A percentile compares a stretch with the other conserved stretches of the same genome.
Evolutionary conservation across 441 rosid genomes (phyloP).

Genomic region (Erysimum pusillum): DNA sequence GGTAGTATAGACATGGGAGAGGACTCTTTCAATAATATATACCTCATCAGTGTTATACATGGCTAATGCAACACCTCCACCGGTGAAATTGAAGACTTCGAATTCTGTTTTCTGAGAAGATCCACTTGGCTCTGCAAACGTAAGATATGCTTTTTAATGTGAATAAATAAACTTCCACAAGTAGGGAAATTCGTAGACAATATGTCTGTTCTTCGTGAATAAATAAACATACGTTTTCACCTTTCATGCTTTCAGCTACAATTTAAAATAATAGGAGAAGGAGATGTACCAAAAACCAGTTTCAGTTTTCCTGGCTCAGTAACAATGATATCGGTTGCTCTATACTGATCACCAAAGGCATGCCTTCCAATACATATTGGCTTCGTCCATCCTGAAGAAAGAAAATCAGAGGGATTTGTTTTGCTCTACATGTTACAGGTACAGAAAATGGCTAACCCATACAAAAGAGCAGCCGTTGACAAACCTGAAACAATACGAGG

Average conservation of each 20-base stretch:
- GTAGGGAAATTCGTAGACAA: neutral
- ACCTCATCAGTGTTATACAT: slow-evolving; percentile 94
- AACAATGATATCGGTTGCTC: slow-evolving; percentile 81
- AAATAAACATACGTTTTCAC: neutral
- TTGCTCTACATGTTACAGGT: slow-evolving; percentile 22
- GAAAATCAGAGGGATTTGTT: slow-evolving; percentile 10
- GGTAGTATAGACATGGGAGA: slow-evolving; percentile 20
- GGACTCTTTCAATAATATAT: slow-evolving; percentile 25
- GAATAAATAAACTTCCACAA: slow-evolving; percentile 1
- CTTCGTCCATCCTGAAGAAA: slow-evolving; percentile 83
- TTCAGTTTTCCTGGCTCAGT: slow-evolving; percentile 80
- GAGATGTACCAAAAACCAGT: slow-evolving; percentile 71
- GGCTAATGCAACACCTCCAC: slow-evolving; percentile 88
- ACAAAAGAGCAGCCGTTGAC: slow-evolving; percentile 33
- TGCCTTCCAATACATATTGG: slow-evolving; percentile 98
- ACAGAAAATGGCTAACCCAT: slow-evolving; percentile 19
- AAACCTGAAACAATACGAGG: slow-evolving; percentile 86
- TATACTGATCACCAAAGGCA: slow-evolving; percentile 96
- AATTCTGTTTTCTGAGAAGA: slow-evolving; percentile 59
- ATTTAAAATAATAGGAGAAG: slow-evolving; percentile 11
- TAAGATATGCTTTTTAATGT: slow-evolving; percentile 20
- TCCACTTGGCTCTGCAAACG: slow-evolving; percentile 68
- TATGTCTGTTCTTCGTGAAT: neutral
- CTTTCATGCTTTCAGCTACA: slow-evolving; percentile 4
- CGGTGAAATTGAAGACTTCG: slow-evolving; percentile 71